Base-by-base conservation (phyloP, 2,329 filamentous ascomycete genomes). In the Aspergillus pseudotamarii region DNA sequence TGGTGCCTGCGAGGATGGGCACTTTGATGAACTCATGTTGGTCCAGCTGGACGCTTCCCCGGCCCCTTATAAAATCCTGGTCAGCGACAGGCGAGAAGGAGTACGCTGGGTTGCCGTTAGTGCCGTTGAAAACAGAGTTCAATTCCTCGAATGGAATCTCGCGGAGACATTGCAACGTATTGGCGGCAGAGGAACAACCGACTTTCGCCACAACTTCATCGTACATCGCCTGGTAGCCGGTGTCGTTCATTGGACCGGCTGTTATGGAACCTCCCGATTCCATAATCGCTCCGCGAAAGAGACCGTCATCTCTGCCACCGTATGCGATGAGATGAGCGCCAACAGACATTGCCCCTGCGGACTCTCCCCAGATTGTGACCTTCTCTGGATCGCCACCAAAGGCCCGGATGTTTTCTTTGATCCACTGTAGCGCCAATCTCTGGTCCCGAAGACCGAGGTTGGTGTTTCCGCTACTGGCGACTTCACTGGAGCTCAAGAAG, bases 81-180 rank as follows among this genome's bases (percentile, higher is more conserved):
- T 90, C 88, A 36, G 87, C 71, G 11, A 81, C 75, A 1, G 82
- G 81, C n/a, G 19, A 58, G 57, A 75, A 75, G 19, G 54, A 61
- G 56, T 75, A 78, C 73, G 75, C 81, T 23, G 75, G 69, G 12
- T 67, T 69, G 30, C 69, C 74, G 46, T 79, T 76, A 6, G 73
- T 75, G 9, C 68, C 68, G 65, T 88, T 72, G 75, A 92, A 81
- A 26, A 76, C 76, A 1, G 78, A 68, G 63, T 89, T 85, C 68
- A 91, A 86, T 1, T 78, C 83, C 6, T 85, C 79, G 72, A 89
- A 91, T 32, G 85, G 80, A 1, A 88, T 76, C 1, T 75, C 75
- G 28, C 91, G 88, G 12, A 96, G 84, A 73, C 91, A 93, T 14
- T 83, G 81, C 11, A 93, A 81, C 0, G 86, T 88, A 71, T 91